phyloP scores from a whole-genome alignment of 352 stramenopile genomes.

The Phytophthora cactorum region DNA sequence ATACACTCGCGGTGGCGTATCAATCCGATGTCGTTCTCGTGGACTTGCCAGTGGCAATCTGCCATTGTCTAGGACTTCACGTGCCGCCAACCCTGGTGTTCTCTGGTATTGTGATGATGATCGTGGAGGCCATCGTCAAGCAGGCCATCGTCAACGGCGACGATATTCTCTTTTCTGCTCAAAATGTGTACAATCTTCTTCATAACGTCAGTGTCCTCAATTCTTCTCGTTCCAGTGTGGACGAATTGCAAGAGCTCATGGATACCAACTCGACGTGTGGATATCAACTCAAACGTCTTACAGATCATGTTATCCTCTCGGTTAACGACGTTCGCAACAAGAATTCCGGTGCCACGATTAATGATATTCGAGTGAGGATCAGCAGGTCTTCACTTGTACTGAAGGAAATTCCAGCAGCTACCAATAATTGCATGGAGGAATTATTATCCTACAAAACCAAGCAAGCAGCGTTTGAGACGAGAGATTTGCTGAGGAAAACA shows the following conservation, averaged over 20 bases:
- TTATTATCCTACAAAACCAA: conserved; percentile 25
- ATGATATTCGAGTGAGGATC: conserved; percentile 26
- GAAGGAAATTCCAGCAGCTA: conserved; percentile 23
- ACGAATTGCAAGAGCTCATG: conserved; percentile 24
- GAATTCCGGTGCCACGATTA: conserved; percentile 10
- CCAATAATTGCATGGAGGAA: conserved; percentile 35
- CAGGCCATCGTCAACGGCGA: conserved; percentile 28
- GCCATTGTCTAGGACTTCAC: conserved; percentile 25
- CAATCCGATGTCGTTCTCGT: conserved; percentile 29
- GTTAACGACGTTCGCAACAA: conserved; percentile 18
- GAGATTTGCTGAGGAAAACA: conserved; percentile 32
- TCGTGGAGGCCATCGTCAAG: conserved; percentile 28
- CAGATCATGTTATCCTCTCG: conserved; percentile 21
- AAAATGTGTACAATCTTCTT: conserved; percentile 24
- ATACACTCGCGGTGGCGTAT: conserved; percentile 21
- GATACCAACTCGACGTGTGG: conserved; percentile 28
- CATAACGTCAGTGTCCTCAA: conserved; percentile 12
- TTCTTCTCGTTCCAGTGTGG: conserved; percentile 13
- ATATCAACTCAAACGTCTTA: conserved; percentile 30
- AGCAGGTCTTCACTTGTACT: conserved; percentile 21
- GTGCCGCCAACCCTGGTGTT: conserved; percentile 24
- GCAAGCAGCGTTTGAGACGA: conserved; percentile 26
- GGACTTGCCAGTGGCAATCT: conserved; percentile 31
- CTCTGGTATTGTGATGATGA: conserved; percentile 26
- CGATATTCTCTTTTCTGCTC: conserved; percentile 20